Conservation (phyloP, 148 eudicot genomes). For the Pharnaceum exiguum region DNA sequence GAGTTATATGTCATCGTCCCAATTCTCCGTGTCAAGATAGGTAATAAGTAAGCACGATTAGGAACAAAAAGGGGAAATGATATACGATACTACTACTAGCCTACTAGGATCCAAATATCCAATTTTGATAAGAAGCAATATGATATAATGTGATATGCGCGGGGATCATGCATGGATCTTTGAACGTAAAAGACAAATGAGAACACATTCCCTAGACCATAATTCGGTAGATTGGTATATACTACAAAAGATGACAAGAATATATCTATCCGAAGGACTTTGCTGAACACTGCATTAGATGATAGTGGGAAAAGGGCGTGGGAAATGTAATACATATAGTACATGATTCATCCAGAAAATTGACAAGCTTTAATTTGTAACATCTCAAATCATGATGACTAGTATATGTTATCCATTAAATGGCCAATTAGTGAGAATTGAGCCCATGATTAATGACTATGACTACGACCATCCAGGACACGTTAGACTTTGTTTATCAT, state of each 20-base stretch:
- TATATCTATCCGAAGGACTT: not conserved
- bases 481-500: too few species aligned
- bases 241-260: conserved; percentile 6
- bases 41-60: too few species aligned
- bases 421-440: not conserved
- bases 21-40: too few species aligned
- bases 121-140: too few species aligned
- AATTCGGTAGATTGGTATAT: not conserved
- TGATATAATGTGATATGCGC: too few species aligned
- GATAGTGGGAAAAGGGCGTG: not conserved
- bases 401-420: not conserved
- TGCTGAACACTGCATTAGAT: conserved; percentile 18
- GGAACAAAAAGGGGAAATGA: too few species aligned
- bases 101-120: too few species aligned
- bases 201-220: not conserved
- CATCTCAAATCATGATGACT: conserved; percentile 1
- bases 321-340: not conserved
- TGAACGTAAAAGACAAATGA: not conserved
- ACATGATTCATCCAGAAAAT: not conserved
- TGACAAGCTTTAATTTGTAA: conserved; percentile 3
- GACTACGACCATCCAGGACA: too few species aligned
- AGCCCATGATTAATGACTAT: too few species aligned
- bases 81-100: too few species aligned
- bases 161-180: not conserved
- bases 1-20: too few species aligned